Conservation (phyloP, 2,329 filamentous ascomycete species). For the Trichophaea hybrida region DNA sequence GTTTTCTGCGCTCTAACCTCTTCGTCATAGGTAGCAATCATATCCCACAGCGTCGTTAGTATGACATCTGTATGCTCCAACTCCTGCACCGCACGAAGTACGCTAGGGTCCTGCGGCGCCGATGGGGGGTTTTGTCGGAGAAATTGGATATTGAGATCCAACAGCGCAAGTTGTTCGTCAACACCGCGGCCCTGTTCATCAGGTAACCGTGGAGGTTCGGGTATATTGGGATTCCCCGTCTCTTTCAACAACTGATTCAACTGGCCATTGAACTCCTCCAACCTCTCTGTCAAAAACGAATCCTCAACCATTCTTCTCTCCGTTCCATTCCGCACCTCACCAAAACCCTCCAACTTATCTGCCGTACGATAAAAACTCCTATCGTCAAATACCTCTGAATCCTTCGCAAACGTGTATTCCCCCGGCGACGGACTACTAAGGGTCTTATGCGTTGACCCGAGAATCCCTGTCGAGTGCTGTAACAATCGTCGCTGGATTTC, state of each 20-base stretch:
- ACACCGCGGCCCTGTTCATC: slow-evolving; percentile 32
- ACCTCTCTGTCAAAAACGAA: slow-evolving; percentile 29
- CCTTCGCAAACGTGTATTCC: neutral
- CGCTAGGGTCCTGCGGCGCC: slow-evolving; percentile 23
- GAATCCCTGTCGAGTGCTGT: slow-evolving; percentile 80
- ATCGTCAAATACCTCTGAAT: slow-evolving; percentile 51
- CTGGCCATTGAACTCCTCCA: slow-evolving; percentile 50
- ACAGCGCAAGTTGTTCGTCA: slow-evolving; percentile 53
- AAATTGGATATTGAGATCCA: slow-evolving; percentile 46
- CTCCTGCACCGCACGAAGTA: slow-evolving; percentile 13
- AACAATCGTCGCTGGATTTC: slow-evolving; percentile 61
- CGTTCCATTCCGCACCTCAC: neutral
- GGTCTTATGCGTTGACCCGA: slow-evolving; percentile 64
- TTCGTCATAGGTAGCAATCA: slow-evolving; percentile 42
- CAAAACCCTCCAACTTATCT: slow-evolving; percentile 45
- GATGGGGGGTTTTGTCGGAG: slow-evolving; percentile 31
- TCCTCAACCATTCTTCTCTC: slow-evolving; percentile 4
- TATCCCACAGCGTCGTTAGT: slow-evolving; percentile 44
- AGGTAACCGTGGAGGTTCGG: slow-evolving; percentile 26
- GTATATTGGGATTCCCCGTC: slow-evolving; percentile 31
- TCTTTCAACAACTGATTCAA: slow-evolving; percentile 36
- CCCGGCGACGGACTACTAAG: slow-evolving; percentile 28
- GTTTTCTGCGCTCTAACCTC: slow-evolving; percentile 42
- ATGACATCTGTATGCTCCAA: slow-evolving; percentile 33
- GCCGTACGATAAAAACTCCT: slow-evolving; percentile 52